Conservation (phyloP, 108 stramenopile species). For the Aureococcus anophagefferens region DNA sequence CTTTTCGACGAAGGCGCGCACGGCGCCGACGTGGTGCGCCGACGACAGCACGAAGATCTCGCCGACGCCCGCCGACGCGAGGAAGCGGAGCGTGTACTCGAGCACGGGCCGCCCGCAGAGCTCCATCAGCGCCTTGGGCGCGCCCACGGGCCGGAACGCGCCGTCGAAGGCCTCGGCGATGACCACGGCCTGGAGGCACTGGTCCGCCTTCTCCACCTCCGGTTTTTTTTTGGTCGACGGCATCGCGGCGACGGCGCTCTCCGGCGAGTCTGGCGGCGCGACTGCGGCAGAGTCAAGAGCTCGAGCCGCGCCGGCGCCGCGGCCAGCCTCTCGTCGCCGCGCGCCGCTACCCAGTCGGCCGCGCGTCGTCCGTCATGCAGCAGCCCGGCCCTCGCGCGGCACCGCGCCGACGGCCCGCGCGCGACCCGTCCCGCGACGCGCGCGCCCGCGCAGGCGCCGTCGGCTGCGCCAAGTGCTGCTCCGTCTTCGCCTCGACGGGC, state of each 20-base stretch:
- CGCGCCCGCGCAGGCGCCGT: neutral
- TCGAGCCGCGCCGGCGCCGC: too few relatives aligned
- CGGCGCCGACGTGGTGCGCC: conserved; percentile 33
- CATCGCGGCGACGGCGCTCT: too few relatives aligned
- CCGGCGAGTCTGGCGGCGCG: too few relatives aligned
- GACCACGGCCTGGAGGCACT: conserved; percentile 77
- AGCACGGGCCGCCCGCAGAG: conserved; percentile 85
- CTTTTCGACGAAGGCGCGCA: conserved; percentile 18
- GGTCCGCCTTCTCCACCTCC: conserved; percentile 53
- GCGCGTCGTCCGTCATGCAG: too few relatives aligned
- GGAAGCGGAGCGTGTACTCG: conserved; percentile 84
- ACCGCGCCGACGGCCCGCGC: too few relatives aligned
- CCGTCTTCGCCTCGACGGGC: neutral
- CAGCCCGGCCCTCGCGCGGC: too few relatives aligned
- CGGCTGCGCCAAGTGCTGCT: neutral
- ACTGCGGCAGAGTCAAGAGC: too few relatives aligned
- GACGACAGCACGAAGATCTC: conserved; percentile 55
- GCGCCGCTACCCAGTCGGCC: too few relatives aligned
- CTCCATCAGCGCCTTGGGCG: conserved; percentile 68
- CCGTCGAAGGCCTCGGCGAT: conserved; percentile 71
- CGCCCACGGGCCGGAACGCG: conserved; percentile 66
- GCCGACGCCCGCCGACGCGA: conserved; percentile 71
- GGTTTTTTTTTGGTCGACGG: too few relatives aligned
- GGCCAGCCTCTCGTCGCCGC: too few relatives aligned
- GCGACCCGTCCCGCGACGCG: too few relatives aligned